These are phyloP conservation scores for Avena eriantha DNA, from an alignment of 176 grass and related monocot species.

Conservation along the genomic window DNA sequence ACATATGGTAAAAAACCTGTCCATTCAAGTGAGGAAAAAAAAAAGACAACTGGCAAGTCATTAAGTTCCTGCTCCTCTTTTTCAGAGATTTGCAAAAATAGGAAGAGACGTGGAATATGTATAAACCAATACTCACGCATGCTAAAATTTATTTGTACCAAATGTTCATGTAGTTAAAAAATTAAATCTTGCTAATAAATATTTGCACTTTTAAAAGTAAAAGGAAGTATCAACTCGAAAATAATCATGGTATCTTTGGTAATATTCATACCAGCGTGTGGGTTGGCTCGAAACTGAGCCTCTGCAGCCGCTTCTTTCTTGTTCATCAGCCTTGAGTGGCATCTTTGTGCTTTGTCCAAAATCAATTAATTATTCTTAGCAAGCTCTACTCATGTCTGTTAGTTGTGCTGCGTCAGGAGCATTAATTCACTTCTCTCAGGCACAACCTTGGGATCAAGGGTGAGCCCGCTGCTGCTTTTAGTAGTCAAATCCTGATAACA, in stretches of 20 bases:
- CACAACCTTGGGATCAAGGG: too few relatives aligned
- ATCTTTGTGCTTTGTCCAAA: too few relatives aligned
- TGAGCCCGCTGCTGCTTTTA: too few relatives aligned
- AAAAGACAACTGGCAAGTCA: background rate
- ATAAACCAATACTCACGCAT: background rate
- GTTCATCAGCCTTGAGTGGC: background rate
- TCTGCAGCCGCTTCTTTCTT: slow-evolving; percentile 35
- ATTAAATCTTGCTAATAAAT: background rate
- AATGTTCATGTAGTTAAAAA: background rate
- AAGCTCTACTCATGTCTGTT: too few relatives aligned
- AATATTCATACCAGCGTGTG: slow-evolving; percentile 47
- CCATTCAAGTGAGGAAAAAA: slow-evolving; percentile 28
- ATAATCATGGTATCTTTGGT: background rate
- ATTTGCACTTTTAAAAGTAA: background rate
- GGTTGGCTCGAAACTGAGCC: slow-evolving; percentile 22
- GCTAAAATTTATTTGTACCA: background rate
- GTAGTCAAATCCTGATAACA: too few relatives aligned
- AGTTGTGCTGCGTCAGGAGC: too few relatives aligned
- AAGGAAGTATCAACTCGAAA: background rate
- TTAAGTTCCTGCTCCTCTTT: background rate
- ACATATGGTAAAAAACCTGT: slow-evolving; percentile 47
- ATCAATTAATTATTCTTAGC: too few relatives aligned
- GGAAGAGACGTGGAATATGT: background rate
- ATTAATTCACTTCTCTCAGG: too few relatives aligned
- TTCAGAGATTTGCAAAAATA: background rate